Conservation (phyloP, 2,329 filamentous ascomycete genomes). For the Helminthosporium solani region DNA sequence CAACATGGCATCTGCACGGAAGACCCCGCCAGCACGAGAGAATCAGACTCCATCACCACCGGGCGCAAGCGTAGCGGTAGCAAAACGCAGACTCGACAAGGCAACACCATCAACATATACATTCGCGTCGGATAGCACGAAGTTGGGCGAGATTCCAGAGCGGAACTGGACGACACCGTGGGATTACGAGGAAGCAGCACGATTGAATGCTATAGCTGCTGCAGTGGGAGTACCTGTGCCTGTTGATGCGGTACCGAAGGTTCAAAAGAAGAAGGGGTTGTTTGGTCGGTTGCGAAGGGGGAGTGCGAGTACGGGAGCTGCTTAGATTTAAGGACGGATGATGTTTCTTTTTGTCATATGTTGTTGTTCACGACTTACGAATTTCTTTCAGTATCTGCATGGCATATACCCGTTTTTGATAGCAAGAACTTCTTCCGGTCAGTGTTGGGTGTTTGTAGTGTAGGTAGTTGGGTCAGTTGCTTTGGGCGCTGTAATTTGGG, state of each 20-base stretch:
- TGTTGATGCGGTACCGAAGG: conserved; percentile 9
- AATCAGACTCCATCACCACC: conserved; percentile 17
- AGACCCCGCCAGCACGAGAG: conserved; percentile 5
- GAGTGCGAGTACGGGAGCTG: neutral
- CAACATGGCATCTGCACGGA: conserved; percentile 4
- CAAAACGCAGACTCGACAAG: conserved; percentile 36
- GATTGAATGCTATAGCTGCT: conserved; percentile 44
- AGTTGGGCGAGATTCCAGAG: conserved; percentile 51
- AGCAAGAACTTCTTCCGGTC: neutral
- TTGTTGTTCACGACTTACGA: neutral
- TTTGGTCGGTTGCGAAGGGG: conserved; percentile 23
- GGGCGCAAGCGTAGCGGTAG: conserved; percentile 11
- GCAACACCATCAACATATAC: conserved; percentile 45
- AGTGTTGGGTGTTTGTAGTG: no score
- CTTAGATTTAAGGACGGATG: no score
- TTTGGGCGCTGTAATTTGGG: no score
- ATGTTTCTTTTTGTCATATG: conserved; percentile 1
- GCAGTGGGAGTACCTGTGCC: conserved; percentile 6
- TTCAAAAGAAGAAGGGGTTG: conserved; percentile 22
- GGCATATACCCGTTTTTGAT: neutral
- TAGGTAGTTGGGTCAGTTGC: no score
- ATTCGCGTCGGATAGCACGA: conserved; percentile 49
- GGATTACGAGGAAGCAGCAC: conserved; percentile 45
- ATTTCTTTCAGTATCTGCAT: neutral
- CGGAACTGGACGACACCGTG: conserved; percentile 47